Percentiles rank a stretch among this genome's conserved stretches.
phyloP scores from a whole-genome alignment of 1,284 basidiomycete species.

The Apiotrichum sp. region DNA sequence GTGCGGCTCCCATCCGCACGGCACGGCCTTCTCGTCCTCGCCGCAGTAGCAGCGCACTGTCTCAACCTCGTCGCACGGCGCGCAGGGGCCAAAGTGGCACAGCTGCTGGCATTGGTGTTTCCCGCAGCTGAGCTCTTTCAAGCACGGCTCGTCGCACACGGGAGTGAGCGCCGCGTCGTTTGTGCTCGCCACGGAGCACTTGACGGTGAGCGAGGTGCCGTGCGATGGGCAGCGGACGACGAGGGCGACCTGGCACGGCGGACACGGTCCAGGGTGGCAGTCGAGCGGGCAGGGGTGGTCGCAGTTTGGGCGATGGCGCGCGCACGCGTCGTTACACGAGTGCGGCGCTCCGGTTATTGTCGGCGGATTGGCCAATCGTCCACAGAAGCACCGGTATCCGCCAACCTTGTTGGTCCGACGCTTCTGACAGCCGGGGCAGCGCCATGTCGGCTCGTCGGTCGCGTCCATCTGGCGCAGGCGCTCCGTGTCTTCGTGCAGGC shows the following conservation, averaged over 20 bases:
- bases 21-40: constrained; percentile 55
- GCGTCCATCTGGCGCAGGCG: constrained; percentile 17
- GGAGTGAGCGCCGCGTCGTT: constrained; percentile 47
- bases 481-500: constrained; percentile 56
- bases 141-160: constrained; percentile 65
- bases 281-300: constrained; percentile 63
- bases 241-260: constrained; percentile 57
- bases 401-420: constrained; percentile 60
- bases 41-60: constrained; percentile 69
- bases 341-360: constrained; percentile 70
- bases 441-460: constrained; percentile 57
- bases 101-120: constrained; percentile 54
- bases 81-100: constrained; percentile 71
- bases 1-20: constrained; percentile 59
- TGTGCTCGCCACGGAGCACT: constrained; percentile 54
- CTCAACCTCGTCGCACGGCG: constrained; percentile 57
- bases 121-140: constrained; percentile 57
- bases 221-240: constrained; percentile 63
- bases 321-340: constrained; percentile 70
- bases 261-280: constrained; percentile 73
- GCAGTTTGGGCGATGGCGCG: constrained; percentile 57
- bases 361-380: constrained; percentile 63
- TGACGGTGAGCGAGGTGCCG: constrained; percentile 56
- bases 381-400: constrained; percentile 80
- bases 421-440: constrained; percentile 80